Base-by-base conservation (phyloP, 371 early-diverging fungal genomes). In the Apophysomyces variabilis region DNA sequence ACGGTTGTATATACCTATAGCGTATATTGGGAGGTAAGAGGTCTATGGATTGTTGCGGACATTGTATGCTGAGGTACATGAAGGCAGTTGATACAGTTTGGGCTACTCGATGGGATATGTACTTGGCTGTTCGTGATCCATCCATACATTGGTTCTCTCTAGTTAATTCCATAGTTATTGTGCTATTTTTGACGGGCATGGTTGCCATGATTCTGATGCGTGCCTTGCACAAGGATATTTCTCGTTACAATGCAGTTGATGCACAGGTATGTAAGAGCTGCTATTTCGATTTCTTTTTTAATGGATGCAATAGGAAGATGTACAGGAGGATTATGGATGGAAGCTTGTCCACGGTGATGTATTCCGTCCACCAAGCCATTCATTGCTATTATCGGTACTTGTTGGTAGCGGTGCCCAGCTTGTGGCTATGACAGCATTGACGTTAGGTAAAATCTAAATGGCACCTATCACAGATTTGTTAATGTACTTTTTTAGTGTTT, bases 81-180 rank as follows among this genome's bases (percentile, higher is more conserved):
- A 64, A 89, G 86, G 46, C 58, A 32, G 89, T 91, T 1, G 69
- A 71, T 7, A 91, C 85, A 21, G 80, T 91, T 32, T 98, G 97
- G 97, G 95, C 92, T 8, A 96, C 96, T 4, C 89, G 98, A 46
- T 97, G 98, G 97, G 97, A 97, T 78, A 86, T 84, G 66, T 97
- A 96, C 74, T 67, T 98, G 62, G 80, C 91, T 61, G 87, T 91
- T 13, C 77, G 85, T 14, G 95, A 96, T 67, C 90, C 97, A n/a
- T 86, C 92, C 66, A 95, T 96, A 66, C 88, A 87, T 59, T 89
- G 85, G 89, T 87, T 79, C 82, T 90, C 91, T 58, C 79, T 97
- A 68, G 87, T 94, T 69, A 94, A 94, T 86, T 94, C 95, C n/a
- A 88, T 91, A 56, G 92, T 73, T 39, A 93, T 96, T 70, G 93